Evolutionary conservation across 1,284 basidiomycete genomes (phyloP), one percentile per base, ranked within the genome.

Genomic region (Stereum hirsutum): DNA sequence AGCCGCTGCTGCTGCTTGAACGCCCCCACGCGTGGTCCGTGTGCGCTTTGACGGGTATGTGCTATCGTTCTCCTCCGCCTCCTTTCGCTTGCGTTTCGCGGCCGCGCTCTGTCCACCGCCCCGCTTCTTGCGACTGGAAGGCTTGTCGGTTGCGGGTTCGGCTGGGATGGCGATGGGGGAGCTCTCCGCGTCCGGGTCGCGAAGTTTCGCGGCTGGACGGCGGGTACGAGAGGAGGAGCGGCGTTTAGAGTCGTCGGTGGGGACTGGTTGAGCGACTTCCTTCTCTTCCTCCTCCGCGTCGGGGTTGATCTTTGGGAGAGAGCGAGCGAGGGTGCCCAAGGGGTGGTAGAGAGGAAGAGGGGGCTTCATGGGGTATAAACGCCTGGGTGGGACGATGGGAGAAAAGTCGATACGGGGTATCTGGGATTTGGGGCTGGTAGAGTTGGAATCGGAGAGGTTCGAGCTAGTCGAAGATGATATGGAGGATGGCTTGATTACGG

Each of bases 271-370:
- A 38, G 59, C 55, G 46, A 58, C 60, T 5, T 56, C 56, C 40
- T 64, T 54, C 35, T 80, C 80, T 53, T 77, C 70, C 14, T 60
- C 52, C 21, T 65, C 62, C n/a, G n/a, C n/a, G n/a, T n/a, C n/a
- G 19, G 80, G 74, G 54, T 83, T 75, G 43, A 84, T 70, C 45
- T 72, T 72, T 2, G 81, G 80, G 39, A 84, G 69, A 6, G 81
- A 82, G 52, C 74, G 66, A 33, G 82, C 81, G 34, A 85, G 66
- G 6, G 61, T 61, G 2, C 80, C 81, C 20, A 76, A 64, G 20
- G 81, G 81, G 54, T 85, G 81, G 55, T 86, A 85, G 31, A 86
- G 62, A 20, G 81, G 79, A 27, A 83, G 64, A n/a, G 71, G 66
- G 2, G 70, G 67, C n/a, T 57, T 52, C 55, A 66, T 62, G 32